Evolutionary conservation across 2,329 filamentous ascomycete genomes (phyloP), one percentile per base, ranked within the genome.

Genomic region (Stemphylium lycopersici): DNA sequence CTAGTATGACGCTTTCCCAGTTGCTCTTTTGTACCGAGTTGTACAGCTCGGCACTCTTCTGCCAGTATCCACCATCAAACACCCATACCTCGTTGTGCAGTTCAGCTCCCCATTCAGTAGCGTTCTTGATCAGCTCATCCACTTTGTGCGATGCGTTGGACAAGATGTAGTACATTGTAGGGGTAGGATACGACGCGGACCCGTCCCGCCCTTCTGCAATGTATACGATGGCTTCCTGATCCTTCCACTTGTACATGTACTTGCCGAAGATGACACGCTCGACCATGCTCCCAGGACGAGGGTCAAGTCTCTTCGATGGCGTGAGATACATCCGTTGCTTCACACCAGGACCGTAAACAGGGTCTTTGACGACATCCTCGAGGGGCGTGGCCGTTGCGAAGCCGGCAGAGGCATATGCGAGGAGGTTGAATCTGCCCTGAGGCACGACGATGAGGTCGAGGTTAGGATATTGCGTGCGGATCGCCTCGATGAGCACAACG

Each of bases 1-100:
- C 84, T 6, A 90, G 78, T 42, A 90, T 90, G 2, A 90, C 87
- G 59, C 84, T 81, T 10, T 85, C 81, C 87, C 87, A 90, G 82
- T 75, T 65, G 80, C 66, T 63, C 40, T 75, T 72, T 40, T 69
- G 65, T 4, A 77, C 70, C 1, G 70, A 85, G 7, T 82, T 66
- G 72, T 80, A 90, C 18, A 90, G 77, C 58, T 86, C 84, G 3
- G 74, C 75, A 65, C 78, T 84, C 76, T 89, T 89, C 66, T 81
- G 76, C 87, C 88, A 90, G 34, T 55, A 77, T 3, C 86, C 85
- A 12, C 79, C 68, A 59, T 90, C 87, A 63, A 84, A 90, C 0
- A 90, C 84, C 78, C 85, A 86, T 26, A 90, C 81, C 72, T 89
- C 85, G 22, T 84, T 76, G 64, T 87, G 86, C 16, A 89, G 73